Evolutionary conservation across 2,329 filamentous ascomycete species (phyloP).

Genomic region (Claviceps fusiformis): DNA sequence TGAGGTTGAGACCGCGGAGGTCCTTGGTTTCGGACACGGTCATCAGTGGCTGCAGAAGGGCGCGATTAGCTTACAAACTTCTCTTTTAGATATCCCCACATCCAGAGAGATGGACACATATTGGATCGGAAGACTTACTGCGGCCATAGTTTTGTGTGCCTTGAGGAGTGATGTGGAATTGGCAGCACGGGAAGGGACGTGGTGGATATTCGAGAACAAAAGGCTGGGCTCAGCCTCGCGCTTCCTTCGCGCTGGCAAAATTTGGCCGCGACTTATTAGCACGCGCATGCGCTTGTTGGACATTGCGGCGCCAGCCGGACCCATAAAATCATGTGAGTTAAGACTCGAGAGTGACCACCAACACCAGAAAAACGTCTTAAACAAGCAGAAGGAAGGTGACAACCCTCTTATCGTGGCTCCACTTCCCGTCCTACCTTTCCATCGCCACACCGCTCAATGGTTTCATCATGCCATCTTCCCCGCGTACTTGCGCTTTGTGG

Average conservation of each 20-base stretch:
- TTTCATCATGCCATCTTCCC: no score
- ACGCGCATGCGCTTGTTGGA: background rate
- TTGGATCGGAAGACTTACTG: slow-evolving; percentile 25
- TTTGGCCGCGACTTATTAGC: background rate
- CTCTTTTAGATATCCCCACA: background rate
- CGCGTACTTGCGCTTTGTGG: no score
- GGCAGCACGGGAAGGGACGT: background rate
- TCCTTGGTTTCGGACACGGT: slow-evolving; percentile 94
- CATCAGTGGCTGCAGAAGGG: slow-evolving; percentile 36
- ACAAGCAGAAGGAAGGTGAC: background rate
- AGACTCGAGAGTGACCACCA: background rate
- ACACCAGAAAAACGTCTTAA: background rate
- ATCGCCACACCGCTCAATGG: background rate
- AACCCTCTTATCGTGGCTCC: background rate
- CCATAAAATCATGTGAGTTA: background rate
- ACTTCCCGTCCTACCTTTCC: background rate
- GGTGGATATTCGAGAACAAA: background rate
- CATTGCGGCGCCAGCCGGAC: background rate
- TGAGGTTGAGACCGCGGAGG: slow-evolving; percentile 90
- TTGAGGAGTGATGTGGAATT: background rate
- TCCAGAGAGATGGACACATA: no score
- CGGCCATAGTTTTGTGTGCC: slow-evolving; percentile 30
- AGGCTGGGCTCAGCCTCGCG: background rate
- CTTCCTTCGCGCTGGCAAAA: slow-evolving; percentile 4
- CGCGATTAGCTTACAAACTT: background rate